Base-by-base conservation (phyloP, 176 grass and related monocot genomes). In the Oryza rufipogon region DNA sequence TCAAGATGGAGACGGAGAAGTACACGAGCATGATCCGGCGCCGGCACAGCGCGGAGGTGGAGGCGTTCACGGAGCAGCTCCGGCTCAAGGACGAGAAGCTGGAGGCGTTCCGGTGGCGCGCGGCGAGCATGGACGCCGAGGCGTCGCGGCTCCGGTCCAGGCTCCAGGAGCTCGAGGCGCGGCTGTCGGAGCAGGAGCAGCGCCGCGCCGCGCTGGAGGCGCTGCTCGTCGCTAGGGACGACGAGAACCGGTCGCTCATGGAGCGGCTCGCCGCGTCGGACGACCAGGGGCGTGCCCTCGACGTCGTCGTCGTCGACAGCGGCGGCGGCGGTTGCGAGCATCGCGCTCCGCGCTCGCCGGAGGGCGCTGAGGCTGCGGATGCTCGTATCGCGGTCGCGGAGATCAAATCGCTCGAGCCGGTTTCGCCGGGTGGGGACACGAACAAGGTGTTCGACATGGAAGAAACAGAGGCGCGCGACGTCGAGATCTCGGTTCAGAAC, bases 31-130 rank as follows among this genome's bases (percentile, higher is more conserved):
- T 94, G 60, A 74, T 94, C 6, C 88, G 89, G 68, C 82, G 94
- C 42, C 88, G 85, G 70, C 95, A 94, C 73, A 14, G 12, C 19
- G 75, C 88, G 34, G 95, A 94, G 85, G 70, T 97, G 64, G 95
- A 97, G 74, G 95, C 95, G 52, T 97, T 97, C 79, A 90, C 84
- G 49, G 95, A 97, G 80, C 95, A 97, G 74, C 81, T 97, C 61
- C 85, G 86, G 34, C 73, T 89, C 60, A 94, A 91, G 81, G 95
- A 94, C 76, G 95, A 91, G 85, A 93, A 90, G 85, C 86, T 95
- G 2, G 92, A 97, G 84, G 83, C 76, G 41, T 81, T 88, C 58
- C 89, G 81, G 65, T 91, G 95, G 88, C 87, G 85, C 11, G 66
- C 88, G 33, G 81, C 91, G 36, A 92, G 84, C 81, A 95, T 75